These are phyloP conservation scores for Aspergillus pseudonomiae DNA, from an alignment of 2,329 filamentous ascomycete species.

Conservation along the genomic window DNA sequence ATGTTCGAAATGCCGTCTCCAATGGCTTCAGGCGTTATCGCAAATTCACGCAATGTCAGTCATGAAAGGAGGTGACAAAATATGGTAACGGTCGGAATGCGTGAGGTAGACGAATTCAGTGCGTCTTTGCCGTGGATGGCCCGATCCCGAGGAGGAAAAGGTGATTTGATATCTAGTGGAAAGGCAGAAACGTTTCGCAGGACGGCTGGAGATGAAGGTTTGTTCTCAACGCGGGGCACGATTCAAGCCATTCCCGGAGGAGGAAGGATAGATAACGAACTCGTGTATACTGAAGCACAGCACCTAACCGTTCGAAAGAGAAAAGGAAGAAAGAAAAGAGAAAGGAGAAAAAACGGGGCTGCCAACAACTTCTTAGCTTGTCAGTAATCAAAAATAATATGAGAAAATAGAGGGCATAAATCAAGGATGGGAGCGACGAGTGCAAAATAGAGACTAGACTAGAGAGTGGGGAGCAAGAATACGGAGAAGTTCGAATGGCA, in stretches of 20 bases:
- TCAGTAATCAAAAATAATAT: background rate
- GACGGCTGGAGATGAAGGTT: slow-evolving; percentile 4
- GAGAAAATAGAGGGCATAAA: background rate
- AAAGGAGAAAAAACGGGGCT: background rate
- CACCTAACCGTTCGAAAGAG: background rate
- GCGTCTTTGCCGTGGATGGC: background rate
- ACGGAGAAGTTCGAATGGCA: slow-evolving; percentile 4
- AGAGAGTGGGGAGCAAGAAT: background rate
- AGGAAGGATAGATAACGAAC: slow-evolving; percentile 5
- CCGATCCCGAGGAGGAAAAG: background rate
- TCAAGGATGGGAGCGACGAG: background rate
- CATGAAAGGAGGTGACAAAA: background rate
- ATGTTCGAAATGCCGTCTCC: slow-evolving; percentile 10
- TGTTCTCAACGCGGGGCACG: slow-evolving; percentile 11
- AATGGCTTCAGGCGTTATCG: slow-evolving; percentile 14
- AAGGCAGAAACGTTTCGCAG: slow-evolving; percentile 11
- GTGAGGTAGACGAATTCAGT: background rate
- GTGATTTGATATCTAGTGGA: background rate
- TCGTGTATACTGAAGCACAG: background rate
- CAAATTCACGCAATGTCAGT: background rate
- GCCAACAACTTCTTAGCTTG: background rate
- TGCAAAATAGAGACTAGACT: background rate
- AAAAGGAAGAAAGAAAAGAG: background rate
- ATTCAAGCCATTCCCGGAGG: slow-evolving; percentile 7
- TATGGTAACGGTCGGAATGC: slow-evolving; percentile 5